Evolutionary conservation across 2,329 filamentous ascomycete genomes (phyloP).

Genomic region (Ceratocystis variospora): DNA sequence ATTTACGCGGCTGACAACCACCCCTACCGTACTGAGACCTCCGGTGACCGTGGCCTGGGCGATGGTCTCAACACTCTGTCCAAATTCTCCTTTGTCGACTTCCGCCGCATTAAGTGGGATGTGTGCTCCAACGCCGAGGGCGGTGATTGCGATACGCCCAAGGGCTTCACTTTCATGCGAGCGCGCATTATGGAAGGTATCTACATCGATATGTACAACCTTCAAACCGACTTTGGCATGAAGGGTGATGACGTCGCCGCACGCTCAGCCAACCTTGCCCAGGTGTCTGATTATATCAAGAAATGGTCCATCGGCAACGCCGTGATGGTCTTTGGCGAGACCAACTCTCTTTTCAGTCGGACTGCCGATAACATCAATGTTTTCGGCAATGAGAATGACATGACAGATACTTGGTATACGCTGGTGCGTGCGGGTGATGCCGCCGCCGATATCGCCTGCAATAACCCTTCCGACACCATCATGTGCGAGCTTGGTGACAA

Average conservation of each 20-base stretch:
- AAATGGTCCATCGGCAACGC: constrained; percentile 44
- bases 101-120: constrained; percentile 45
- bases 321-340: constrained; percentile 51
- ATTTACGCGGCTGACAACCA: constrained; percentile 49
- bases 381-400: constrained; percentile 36
- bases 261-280: constrained; percentile 44
- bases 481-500: constrained; percentile 56
- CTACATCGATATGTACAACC: constrained; percentile 51
- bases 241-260: constrained; percentile 39
- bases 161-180: constrained; percentile 57
- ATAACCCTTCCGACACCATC: constrained; percentile 40
- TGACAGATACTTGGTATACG: constrained; percentile 48
- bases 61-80: constrained; percentile 51
- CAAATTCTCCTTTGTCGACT: constrained; percentile 43
- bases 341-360: constrained; percentile 50
- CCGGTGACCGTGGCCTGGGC: constrained; percentile 49
- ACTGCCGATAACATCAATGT: constrained; percentile 39
- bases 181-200: constrained; percentile 33
- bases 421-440: constrained; percentile 37
- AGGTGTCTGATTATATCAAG: constrained; percentile 45
- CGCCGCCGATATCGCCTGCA: constrained; percentile 34
- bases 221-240: constrained; percentile 51
- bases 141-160: constrained; percentile 51
- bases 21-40: constrained; percentile 47
- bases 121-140: constrained; percentile 42